Conservation (phyloP, 345 rosid genomes). For the Streptanthus diversifolius region DNA sequence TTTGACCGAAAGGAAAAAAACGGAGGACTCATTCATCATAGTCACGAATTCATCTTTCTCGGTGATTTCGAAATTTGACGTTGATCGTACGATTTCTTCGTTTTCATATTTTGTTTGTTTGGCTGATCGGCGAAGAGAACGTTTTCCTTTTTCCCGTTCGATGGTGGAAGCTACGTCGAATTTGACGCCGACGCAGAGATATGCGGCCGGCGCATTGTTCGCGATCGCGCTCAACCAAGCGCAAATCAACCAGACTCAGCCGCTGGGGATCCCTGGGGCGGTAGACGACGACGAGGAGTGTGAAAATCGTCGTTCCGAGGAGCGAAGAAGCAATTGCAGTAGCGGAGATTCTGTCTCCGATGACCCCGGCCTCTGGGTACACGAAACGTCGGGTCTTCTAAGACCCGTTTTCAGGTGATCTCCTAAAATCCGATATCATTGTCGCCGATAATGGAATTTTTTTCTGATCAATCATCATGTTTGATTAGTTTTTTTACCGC, state of each 20-base stretch:
- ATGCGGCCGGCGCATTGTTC: constrained; percentile 77
- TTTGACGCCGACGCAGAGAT: constrained; percentile 64
- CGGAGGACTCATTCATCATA: not conserved
- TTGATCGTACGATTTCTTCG: constrained; percentile 15
- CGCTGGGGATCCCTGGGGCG: constrained; percentile 44
- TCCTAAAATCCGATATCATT: not conserved
- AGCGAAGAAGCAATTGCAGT: constrained; percentile 49
- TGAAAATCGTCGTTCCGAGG: constrained; percentile 28
- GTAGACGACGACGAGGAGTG: constrained; percentile 24
- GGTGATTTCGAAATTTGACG: constrained; percentile 23
- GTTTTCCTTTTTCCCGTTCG: not conserved
- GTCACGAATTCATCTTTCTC: constrained; percentile 12
- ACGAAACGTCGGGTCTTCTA: constrained; percentile 67
- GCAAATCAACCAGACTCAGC: constrained; percentile 78
- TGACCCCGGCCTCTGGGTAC: constrained; percentile 81
- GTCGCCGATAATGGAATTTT: not conserved
- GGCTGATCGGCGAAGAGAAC: not conserved
- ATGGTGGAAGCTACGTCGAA: constrained; percentile 40
- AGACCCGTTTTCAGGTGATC: constrained; percentile 79
- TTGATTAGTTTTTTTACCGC: not conserved
- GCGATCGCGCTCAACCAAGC: constrained; percentile 83
- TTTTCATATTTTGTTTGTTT: not conserved
- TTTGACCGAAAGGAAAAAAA: constrained; percentile 9
- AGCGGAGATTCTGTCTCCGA: constrained; percentile 75
- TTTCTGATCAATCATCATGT: not conserved